Percentiles rank a stretch among this genome's conserved stretches.
These are phyloP conservation scores for Ogataea nakhonphanomensis DNA, from an alignment of 805 yeast species.

Conservation along the genomic window DNA sequence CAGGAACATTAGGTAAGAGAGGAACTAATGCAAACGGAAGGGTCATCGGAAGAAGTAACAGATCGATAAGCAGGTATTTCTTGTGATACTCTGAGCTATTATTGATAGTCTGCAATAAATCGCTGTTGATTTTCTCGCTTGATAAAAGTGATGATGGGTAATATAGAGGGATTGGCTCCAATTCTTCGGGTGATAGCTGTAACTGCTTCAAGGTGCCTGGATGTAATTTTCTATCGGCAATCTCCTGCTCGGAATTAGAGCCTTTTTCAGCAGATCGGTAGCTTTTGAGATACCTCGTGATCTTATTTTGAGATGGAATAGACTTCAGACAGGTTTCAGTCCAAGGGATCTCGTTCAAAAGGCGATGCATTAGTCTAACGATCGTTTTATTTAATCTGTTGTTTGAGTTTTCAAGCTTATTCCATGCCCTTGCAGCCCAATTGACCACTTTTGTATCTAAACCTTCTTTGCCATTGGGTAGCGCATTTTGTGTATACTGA, in stretches of 20 bases:
- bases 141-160: slow-evolving; percentile 43
- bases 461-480: slow-evolving; percentile 32
- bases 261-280: slow-evolving; percentile 12
- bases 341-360: slow-evolving; percentile 69
- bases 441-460: slow-evolving; percentile 41
- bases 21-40: slow-evolving; percentile 81
- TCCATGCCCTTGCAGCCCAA: slow-evolving; percentile 62
- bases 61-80: slow-evolving; percentile 51
- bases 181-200: slow-evolving; percentile 24
- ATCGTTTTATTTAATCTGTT: slow-evolving; percentile 54
- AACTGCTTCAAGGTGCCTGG: slow-evolving; percentile 9
- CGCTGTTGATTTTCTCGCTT: slow-evolving; percentile 30
- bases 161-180: slow-evolving; percentile 42
- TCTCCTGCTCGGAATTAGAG: too few relatives aligned
- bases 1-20: slow-evolving; percentile 88
- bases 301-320: slow-evolving; percentile 64
- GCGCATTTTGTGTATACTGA: slow-evolving; percentile 45
- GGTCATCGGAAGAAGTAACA: slow-evolving; percentile 68
- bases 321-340: slow-evolving; percentile 72
- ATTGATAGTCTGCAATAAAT: slow-evolving; percentile 41
- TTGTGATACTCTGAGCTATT: slow-evolving; percentile 50
- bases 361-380: slow-evolving; percentile 47
- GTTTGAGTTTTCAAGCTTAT: slow-evolving; percentile 52
- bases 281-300: slow-evolving; percentile 47
- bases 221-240: slow-evolving; percentile 5